A percentile compares a stretch with the other conserved stretches of the same genome.
These are phyloP conservation scores for Strigomonas galati DNA, from an alignment of 208 protist genomes.

Conservation along the genomic window DNA sequence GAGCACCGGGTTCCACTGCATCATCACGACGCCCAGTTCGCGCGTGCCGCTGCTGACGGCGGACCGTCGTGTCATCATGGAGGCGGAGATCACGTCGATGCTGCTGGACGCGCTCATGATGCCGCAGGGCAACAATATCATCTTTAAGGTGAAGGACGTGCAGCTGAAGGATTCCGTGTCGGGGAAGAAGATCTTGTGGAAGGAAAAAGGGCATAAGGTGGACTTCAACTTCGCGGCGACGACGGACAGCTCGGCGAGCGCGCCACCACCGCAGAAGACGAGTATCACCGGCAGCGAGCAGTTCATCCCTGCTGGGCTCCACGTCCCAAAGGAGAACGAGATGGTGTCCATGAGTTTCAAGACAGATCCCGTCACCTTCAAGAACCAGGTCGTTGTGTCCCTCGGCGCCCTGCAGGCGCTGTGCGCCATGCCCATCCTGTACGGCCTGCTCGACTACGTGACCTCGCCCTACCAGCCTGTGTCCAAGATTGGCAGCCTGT, in stretches of 20 bases:
- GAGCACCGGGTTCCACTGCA: constrained; percentile 39
- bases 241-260: neutral
- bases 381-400: constrained; percentile 46
- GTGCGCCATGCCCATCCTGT: constrained; percentile 55
- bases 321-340: constrained; percentile 16
- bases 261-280: neutral
- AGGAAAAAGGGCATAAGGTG: constrained; percentile 8
- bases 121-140: constrained; percentile 23
- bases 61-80: constrained; percentile 46
- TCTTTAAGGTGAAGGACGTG: constrained; percentile 63
- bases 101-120: constrained; percentile 54
- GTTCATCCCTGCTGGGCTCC: neutral
- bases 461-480: constrained; percentile 65
- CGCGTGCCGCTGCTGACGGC: constrained; percentile 71
- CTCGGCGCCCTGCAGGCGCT: constrained; percentile 62
- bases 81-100: constrained; percentile 62
- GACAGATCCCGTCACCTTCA: constrained; percentile 35
- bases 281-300: neutral
- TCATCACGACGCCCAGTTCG: constrained; percentile 64
- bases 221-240: constrained; percentile 25
- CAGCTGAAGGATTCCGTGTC: constrained; percentile 55
- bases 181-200: constrained; percentile 44
- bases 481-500: constrained; percentile 70
- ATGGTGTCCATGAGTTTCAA: constrained; percentile 43
- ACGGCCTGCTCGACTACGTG: constrained; percentile 70